A percentile compares a stretch with the other conserved stretches of the same genome.
Conservation (phyloP, 768 basidiomycete species). For the Lactarius indigo region DNA sequence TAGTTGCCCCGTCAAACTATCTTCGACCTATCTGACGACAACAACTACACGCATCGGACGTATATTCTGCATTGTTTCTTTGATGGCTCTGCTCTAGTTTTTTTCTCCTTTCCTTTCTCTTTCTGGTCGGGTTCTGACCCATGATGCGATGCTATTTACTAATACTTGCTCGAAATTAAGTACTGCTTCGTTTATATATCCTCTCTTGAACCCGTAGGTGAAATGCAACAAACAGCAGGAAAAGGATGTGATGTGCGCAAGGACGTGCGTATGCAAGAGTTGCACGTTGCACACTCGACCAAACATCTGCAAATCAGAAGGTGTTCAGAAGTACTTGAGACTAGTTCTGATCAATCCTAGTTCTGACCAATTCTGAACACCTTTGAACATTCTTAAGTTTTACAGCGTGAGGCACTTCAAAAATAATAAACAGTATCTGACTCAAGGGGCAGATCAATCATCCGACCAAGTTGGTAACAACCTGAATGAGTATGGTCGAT, state of each 20-base stretch:
- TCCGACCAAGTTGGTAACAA: too few species aligned
- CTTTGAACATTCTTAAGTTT: too few species aligned
- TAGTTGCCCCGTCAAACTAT: constrained; percentile 29
- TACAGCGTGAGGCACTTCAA: too few species aligned
- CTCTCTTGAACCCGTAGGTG: constrained; percentile 1
- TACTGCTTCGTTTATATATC: constrained; percentile 1
- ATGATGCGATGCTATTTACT: constrained; percentile 8
- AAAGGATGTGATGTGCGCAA: background rate
- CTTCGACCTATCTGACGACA: constrained; percentile 56
- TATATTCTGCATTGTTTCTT: background rate
- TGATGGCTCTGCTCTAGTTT: constrained; percentile 2
- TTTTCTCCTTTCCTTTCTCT: background rate
- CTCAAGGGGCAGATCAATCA: too few species aligned
- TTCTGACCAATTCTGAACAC: too few species aligned
- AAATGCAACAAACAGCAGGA: constrained; percentile 5
- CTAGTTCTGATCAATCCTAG: too few species aligned
- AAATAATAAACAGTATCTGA: too few species aligned
- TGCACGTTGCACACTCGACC: background rate
- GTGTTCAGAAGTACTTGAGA: too few species aligned
- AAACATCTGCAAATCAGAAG: background rate
- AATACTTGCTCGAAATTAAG: constrained; percentile 13
- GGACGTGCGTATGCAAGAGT: background rate
- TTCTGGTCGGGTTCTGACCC: background rate
- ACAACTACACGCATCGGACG: constrained; percentile 11
- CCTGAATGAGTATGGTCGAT: too few species aligned